A percentile compares a stretch with the other conserved stretches of the same genome.
Conservation (phyloP, 2,329 filamentous ascomycete genomes). For the Dothideomycetidae sp. region DNA sequence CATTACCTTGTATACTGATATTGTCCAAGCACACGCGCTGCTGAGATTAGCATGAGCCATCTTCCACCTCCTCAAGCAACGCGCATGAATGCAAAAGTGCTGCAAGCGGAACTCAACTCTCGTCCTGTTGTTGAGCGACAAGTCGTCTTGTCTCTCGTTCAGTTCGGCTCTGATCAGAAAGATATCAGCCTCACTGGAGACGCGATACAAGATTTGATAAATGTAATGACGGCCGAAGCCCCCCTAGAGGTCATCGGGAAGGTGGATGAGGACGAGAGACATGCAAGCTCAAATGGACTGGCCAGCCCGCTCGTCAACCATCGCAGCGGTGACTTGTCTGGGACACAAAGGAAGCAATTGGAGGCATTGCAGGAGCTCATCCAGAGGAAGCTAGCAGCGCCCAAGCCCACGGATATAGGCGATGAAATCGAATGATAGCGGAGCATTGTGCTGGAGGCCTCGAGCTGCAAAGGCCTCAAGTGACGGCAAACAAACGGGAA, state of each 20-base stretch:
- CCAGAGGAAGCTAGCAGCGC: slow-evolving; percentile 16
- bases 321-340: slow-evolving; percentile 18
- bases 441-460: no score
- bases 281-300: slow-evolving; percentile 12
- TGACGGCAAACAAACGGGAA: no score
- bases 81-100: slow-evolving; percentile 5
- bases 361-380: slow-evolving; percentile 24
- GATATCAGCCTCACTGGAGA: slow-evolving; percentile 35
- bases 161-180: slow-evolving; percentile 38
- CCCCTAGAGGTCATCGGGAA: slow-evolving; percentile 27
- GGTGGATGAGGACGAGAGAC: slow-evolving; percentile 22
- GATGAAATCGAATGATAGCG: no score
- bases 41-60: slow-evolving; percentile 2
- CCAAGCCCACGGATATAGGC: neutral
- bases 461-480: no score
- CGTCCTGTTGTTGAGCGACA: slow-evolving; percentile 49
- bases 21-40: neutral
- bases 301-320: slow-evolving; percentile 11
- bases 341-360: slow-evolving; percentile 22
- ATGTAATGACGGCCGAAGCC: slow-evolving; percentile 41
- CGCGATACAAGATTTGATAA: slow-evolving; percentile 38
- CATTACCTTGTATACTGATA: slow-evolving; percentile 16
- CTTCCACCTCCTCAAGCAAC: slow-evolving; percentile 3
- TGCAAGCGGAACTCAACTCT: slow-evolving; percentile 27
- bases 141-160: slow-evolving; percentile 48